phyloP scores from a whole-genome alignment of 805 yeast species.

The Zygosaccharomyces siamensis region DNA sequence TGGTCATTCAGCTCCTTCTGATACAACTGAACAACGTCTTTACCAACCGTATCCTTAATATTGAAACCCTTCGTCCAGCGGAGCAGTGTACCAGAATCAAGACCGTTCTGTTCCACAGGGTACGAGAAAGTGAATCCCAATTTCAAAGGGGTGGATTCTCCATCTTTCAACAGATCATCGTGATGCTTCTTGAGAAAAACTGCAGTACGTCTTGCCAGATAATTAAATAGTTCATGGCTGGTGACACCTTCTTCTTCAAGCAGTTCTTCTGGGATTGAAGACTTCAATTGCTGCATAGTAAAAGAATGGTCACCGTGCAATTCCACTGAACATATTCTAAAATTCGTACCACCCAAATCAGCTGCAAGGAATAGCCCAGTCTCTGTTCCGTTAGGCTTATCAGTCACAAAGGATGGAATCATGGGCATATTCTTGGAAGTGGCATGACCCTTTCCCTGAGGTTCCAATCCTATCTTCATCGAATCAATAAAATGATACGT shows the following conservation, averaged over 20 bases:
- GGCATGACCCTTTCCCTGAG: constrained; percentile 15
- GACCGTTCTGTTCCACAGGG: constrained; percentile 83
- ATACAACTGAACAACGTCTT: constrained; percentile 70
- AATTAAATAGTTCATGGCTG: constrained; percentile 63
- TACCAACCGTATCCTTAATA: constrained; percentile 76
- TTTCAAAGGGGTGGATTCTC: constrained; percentile 42
- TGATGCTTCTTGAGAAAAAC: constrained; percentile 67
- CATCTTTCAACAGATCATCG: constrained; percentile 37
- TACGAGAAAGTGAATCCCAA: constrained; percentile 93
- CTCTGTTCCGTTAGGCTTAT: constrained; percentile 81
- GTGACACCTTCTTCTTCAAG: constrained; percentile 52
- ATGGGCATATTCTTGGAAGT: constrained; percentile 59
- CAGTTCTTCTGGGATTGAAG: constrained; percentile 71
- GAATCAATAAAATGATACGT: constrained; percentile 52
- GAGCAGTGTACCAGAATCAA: constrained; percentile 72
- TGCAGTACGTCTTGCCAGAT: constrained; percentile 65
- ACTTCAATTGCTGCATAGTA: constrained; percentile 67
- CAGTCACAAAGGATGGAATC: constrained; percentile 90
- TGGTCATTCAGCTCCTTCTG: constrained; percentile 63
- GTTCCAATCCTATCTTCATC: constrained; percentile 55
- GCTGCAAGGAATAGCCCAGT: constrained; percentile 81
- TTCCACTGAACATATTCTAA: constrained; percentile 85
- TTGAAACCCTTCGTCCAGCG: constrained; percentile 98
- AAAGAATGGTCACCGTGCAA: constrained; percentile 78
- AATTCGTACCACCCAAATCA: constrained; percentile 94